Evolutionary conservation across 108 stramenopile species (phyloP).

Genomic region (Skeletonema marinoi): DNA sequence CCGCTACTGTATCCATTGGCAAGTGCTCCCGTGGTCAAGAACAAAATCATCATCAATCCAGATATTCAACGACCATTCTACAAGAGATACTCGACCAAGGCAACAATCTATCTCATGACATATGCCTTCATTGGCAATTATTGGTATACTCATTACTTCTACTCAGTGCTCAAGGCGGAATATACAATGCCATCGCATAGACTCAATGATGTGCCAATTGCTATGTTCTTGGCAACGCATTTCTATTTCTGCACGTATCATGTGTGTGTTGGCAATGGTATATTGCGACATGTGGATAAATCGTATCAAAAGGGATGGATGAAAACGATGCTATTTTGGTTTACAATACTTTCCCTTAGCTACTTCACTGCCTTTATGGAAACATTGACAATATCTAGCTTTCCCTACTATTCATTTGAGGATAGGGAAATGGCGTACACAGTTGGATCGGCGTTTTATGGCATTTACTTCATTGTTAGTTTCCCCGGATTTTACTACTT

Average conservation of each 20-base stretch:
- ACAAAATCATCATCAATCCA: conserved; percentile 47
- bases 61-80: conserved; percentile 68
- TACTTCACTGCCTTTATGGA: conserved; percentile 99
- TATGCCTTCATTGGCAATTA: conserved; percentile 98
- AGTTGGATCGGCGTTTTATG: conserved; percentile 91
- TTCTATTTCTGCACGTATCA: conserved; percentile 98
- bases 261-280: conserved; percentile 84
- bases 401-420: conserved; percentile 96
- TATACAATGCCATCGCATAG: conserved; percentile 95
- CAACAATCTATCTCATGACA: conserved; percentile 89
- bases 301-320: conserved; percentile 48
- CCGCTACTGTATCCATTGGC: conserved; percentile 78
- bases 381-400: conserved; percentile 92
- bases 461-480: conserved; percentile 97
- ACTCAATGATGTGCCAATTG: conserved; percentile 96
- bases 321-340: conserved; percentile 50
- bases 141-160: conserved; percentile 97
- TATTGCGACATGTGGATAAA: conserved; percentile 81
- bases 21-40: conserved; percentile 17
- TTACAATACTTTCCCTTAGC: conserved; percentile 60
- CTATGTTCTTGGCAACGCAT: conserved; percentile 93
- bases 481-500: conserved; percentile 92
- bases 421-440: conserved; percentile 78
- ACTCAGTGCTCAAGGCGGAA: conserved; percentile 90
- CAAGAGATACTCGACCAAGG: conserved; percentile 88